Conservation (phyloP, 805 yeast genomes). For the Wickerhamomyces ciferrii region DNA sequence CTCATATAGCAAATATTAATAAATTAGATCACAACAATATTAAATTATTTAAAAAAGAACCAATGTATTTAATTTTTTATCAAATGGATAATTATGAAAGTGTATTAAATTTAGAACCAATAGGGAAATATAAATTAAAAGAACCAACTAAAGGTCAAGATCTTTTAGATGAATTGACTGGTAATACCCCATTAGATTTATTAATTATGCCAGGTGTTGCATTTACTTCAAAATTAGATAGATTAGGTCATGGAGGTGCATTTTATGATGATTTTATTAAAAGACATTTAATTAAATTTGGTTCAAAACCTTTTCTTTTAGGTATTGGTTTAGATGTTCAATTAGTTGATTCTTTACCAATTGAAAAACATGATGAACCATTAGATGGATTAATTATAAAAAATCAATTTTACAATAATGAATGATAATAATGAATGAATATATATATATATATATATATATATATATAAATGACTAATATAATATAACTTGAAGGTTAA, state of each 20-base stretch:
- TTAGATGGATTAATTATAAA: slow-evolving; percentile 51
- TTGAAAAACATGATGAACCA: slow-evolving; percentile 58
- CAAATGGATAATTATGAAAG: slow-evolving; percentile 35
- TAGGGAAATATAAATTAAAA: slow-evolving; percentile 58
- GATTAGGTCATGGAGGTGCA: slow-evolving; percentile 94
- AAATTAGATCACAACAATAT: slow-evolving; percentile 38
- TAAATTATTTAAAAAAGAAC: background rate
- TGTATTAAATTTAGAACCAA: slow-evolving; percentile 47
- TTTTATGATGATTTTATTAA: slow-evolving; percentile 76
- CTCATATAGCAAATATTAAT: slow-evolving; percentile 35
- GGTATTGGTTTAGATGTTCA: slow-evolving; percentile 70
- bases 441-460: background rate
- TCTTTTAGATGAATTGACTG: slow-evolving; percentile 14
- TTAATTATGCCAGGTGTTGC: slow-evolving; percentile 85
- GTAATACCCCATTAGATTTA: slow-evolving; percentile 51
- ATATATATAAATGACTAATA: background rate
- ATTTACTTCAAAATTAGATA: slow-evolving; percentile 38
- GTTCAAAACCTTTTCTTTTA: slow-evolving; percentile 36
- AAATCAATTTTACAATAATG: slow-evolving; percentile 16
- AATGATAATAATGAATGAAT: background rate
- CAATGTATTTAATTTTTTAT: slow-evolving; percentile 45
- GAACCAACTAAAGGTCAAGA: slow-evolving; percentile 51
- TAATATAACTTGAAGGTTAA: too few relatives aligned
- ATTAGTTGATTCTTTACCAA: slow-evolving; percentile 44
- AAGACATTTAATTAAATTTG: slow-evolving; percentile 30